Base-by-base conservation (phyloP, 768 basidiomycete species). In the Boletus reticulatus region DNA sequence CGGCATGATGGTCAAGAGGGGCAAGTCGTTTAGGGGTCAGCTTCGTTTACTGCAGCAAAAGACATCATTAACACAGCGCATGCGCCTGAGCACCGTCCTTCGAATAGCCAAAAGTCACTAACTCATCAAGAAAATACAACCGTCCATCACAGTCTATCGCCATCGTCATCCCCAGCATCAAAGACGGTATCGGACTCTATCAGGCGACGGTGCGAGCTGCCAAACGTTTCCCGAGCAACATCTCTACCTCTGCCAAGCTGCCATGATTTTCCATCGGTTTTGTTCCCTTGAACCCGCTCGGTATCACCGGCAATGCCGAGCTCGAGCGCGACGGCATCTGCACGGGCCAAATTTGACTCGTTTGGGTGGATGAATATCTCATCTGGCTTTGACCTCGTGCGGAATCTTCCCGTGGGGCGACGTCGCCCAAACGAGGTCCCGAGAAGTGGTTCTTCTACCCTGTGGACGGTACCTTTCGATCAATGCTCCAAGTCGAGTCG, bases 301-400 rank as follows among this genome's bases (percentile, higher is more conserved):
- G 81, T 79, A 54, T 80, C 76, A 20, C 77, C 74, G 4, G 68
- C 68, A 17, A 85, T 56, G 22, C 84, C 85, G 32, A 84, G 70
- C 61, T 82, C 77, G 44, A 80, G 66, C 0, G 84, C 84, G n/a
- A 71, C 76, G 10, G 80, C 83, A 55, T 88, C 85, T 4, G 86
- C 86, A 36, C 86, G 83, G 7, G 84, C 84, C 57, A 85, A 62
- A 63, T 86, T 87, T 37, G 84, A 86, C 42, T 84, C 67, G 42
- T 68, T 69, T 3, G 87, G 85, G 61, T 87, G 85, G 48, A 87
- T 86, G 61, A 81, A 82, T 48, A 87, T 82, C 37, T 65, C 71
- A 12, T 79, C 79, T 3, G 85, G 84, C 62, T 83, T 85, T 44
- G 81, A 78, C 66, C 73, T 81, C 14, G 78, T 72, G 53, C 80